A percentile compares a stretch with the other conserved stretches of the same genome.
Evolutionary conservation across 2,329 filamentous ascomycete species (phyloP).

Genomic region (Aspergillus fumigatiaffinis): DNA sequence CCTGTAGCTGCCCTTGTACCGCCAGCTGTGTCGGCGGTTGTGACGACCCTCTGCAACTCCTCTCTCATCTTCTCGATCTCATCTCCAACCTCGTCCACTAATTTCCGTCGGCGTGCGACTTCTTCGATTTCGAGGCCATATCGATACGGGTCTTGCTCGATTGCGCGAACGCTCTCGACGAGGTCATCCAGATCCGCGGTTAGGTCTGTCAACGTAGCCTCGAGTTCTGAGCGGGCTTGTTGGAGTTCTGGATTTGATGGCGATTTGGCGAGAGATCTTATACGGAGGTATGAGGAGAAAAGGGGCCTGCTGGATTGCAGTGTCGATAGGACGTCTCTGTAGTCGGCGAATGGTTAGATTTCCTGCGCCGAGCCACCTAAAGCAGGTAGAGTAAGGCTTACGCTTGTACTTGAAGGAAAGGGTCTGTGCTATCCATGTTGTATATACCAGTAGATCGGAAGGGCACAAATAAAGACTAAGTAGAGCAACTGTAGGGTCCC

Average conservation of each 20-base stretch:
- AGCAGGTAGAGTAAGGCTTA: constrained; percentile 20
- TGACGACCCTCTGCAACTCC: constrained; percentile 64
- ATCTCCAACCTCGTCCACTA: constrained; percentile 83
- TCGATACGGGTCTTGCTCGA: constrained; percentile 80
- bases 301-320: constrained; percentile 77
- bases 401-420: constrained; percentile 48
- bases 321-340: constrained; percentile 81
- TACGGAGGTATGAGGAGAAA: constrained; percentile 92
- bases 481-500: background rate
- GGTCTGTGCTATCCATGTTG: constrained; percentile 37
- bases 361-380: background rate
- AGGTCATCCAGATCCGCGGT: constrained; percentile 86
- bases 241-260: constrained; percentile 66
- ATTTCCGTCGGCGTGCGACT: constrained; percentile 70
- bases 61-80: constrained; percentile 88
- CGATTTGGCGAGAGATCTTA: constrained; percentile 75
- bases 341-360: constrained; percentile 6
- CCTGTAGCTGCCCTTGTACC: background rate
- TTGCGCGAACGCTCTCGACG: constrained; percentile 76
- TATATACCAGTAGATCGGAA: background rate
- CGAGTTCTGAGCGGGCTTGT: constrained; percentile 69
- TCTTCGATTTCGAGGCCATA: constrained; percentile 84
- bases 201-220: constrained; percentile 70
- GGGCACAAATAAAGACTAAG: background rate
- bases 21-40: constrained; percentile 29